Percentiles rank a stretch among this genome's conserved stretches.
Conservation (phyloP, 2,329 filamentous ascomycete species). For the Fusarium secorum region DNA sequence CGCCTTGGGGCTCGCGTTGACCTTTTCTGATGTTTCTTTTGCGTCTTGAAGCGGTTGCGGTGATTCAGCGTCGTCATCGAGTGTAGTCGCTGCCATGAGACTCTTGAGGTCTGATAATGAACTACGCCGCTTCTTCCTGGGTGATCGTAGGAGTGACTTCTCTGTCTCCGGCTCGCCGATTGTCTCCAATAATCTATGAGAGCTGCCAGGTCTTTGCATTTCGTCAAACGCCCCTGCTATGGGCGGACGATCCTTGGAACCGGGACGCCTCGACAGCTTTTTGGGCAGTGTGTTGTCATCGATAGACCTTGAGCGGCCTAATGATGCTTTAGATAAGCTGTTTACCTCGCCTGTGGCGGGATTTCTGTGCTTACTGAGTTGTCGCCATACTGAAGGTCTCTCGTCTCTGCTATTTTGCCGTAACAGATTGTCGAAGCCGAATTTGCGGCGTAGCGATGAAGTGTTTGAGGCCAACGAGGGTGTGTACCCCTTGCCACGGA, state of each 20-base stretch:
- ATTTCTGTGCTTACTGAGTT: conserved; percentile 81
- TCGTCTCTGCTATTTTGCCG: conserved; percentile 83
- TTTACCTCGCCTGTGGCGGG: conserved; percentile 66
- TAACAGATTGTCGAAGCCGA: conserved; percentile 79
- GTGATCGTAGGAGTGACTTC: conserved; percentile 49
- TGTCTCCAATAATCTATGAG: conserved; percentile 64
- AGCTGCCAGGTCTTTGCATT: conserved; percentile 62
- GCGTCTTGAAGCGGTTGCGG: conserved; percentile 61
- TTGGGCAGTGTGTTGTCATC: conserved; percentile 66
- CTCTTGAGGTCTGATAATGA: conserved; percentile 86
- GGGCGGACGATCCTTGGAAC: conserved; percentile 67
- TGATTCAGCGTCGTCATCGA: conserved; percentile 51
- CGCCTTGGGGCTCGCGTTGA: conserved; percentile 58
- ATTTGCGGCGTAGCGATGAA: conserved; percentile 84
- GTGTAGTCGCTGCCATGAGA: conserved; percentile 68
- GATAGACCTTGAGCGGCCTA: conserved; percentile 78
- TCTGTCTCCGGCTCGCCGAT: conserved; percentile 65
- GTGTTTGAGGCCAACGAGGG: conserved; percentile 85
- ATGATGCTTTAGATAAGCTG: conserved; percentile 71
- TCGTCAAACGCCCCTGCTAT: conserved; percentile 71
- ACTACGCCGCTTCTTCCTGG: conserved; percentile 84
- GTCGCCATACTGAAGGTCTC: conserved; percentile 82
- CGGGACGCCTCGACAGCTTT: conserved; percentile 55
- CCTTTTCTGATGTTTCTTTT: conserved; percentile 63
- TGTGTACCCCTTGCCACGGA: conserved; percentile 66